Evolutionary conservation across 2,329 filamentous ascomycete species (phyloP).

Genomic region (Trichoderma sp.): DNA sequence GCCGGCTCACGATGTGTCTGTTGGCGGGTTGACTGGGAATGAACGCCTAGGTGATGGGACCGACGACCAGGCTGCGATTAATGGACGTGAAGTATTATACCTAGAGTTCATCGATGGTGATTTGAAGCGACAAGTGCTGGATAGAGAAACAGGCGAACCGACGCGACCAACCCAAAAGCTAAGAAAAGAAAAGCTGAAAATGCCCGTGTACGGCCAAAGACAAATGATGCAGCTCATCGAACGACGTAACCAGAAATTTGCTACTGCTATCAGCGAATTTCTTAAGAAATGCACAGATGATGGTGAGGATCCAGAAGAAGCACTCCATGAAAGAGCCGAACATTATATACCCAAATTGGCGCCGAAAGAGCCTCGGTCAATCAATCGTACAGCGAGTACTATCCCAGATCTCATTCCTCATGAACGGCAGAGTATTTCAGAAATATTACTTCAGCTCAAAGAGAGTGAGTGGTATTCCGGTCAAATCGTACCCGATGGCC

Average conservation of each 20-base stretch:
- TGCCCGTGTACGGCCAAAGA: slow-evolving; percentile 90
- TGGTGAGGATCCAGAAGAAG: slow-evolving; percentile 63
- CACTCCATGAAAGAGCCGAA: slow-evolving; percentile 57
- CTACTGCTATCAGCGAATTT: slow-evolving; percentile 71
- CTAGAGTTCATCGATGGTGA: slow-evolving; percentile 95
- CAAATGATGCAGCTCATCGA: slow-evolving; percentile 88
- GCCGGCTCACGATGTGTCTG: slow-evolving; percentile 53
- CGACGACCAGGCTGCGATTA: slow-evolving; percentile 23
- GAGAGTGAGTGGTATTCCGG: slow-evolving; percentile 81
- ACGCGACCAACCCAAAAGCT: slow-evolving; percentile 65
- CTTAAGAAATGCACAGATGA: slow-evolving; percentile 69
- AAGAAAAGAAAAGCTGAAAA: slow-evolving; percentile 76
- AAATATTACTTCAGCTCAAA: slow-evolving; percentile 83
- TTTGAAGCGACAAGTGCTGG: slow-evolving; percentile 72
- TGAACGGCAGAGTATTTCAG: slow-evolving; percentile 74
- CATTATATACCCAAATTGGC: slow-evolving; percentile 61
- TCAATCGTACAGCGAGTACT: slow-evolving; percentile 38
- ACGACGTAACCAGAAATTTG: slow-evolving; percentile 82
- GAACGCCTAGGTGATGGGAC: slow-evolving; percentile 38
- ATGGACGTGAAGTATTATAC: slow-evolving; percentile 67
- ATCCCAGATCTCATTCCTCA: slow-evolving; percentile 72
- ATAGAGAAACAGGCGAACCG: slow-evolving; percentile 70
- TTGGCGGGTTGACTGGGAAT: slow-evolving; percentile 53
- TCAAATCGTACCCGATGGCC: slow-evolving; percentile 90
- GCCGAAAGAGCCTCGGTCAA: slow-evolving; percentile 34